Percentiles rank a stretch among this genome's conserved stretches.
These are phyloP conservation scores for Xeromyces bisporus DNA, from an alignment of 495 filamentous ascomycete species.

Conservation along the genomic window DNA sequence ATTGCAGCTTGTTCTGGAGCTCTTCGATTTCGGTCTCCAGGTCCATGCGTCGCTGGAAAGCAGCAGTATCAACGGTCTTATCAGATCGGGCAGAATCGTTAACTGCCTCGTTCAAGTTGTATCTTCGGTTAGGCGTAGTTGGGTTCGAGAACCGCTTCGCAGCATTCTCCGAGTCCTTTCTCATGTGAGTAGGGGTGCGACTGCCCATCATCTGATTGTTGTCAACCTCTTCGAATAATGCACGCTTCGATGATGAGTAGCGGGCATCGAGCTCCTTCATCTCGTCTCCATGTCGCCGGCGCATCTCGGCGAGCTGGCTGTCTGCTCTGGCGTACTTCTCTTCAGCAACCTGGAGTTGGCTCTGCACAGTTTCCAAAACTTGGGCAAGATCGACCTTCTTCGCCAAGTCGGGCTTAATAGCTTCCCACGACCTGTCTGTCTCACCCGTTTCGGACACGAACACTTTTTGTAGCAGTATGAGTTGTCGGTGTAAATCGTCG, in stretches of 20 bases:
- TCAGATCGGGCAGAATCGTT: conserved; percentile 80
- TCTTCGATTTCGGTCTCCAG: conserved; percentile 80
- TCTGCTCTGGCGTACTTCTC: conserved; percentile 74
- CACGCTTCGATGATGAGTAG: conserved; percentile 53
- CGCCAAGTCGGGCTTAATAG: conserved; percentile 38
- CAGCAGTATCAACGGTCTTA: conserved; percentile 71
- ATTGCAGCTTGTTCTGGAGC: conserved; percentile 85
- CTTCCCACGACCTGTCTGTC: conserved; percentile 42
- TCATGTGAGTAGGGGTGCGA: conserved; percentile 59
- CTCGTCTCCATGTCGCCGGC: conserved; percentile 53
- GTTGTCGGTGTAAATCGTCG: conserved; percentile 56
- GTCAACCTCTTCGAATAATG: conserved; percentile 73
- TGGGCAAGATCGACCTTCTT: conserved; percentile 69
- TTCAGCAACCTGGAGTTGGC: conserved; percentile 69
- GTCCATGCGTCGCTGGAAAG: conserved; percentile 82
- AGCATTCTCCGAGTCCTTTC: conserved; percentile 51
- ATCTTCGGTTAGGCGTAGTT: conserved; percentile 57
- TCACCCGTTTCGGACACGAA: conserved; percentile 64
- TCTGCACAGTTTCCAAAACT: conserved; percentile 74
- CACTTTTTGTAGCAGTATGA: conserved; percentile 67
- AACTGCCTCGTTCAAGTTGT: conserved; percentile 41
- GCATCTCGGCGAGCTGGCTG: conserved; percentile 62
- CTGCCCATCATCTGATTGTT: conserved; percentile 62
- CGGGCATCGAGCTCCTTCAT: conserved; percentile 54
- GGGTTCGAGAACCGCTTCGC: conserved; percentile 52